phyloP scores from a whole-genome alignment of 164 flowering plant species.

The Umbellularia californica region DNA sequence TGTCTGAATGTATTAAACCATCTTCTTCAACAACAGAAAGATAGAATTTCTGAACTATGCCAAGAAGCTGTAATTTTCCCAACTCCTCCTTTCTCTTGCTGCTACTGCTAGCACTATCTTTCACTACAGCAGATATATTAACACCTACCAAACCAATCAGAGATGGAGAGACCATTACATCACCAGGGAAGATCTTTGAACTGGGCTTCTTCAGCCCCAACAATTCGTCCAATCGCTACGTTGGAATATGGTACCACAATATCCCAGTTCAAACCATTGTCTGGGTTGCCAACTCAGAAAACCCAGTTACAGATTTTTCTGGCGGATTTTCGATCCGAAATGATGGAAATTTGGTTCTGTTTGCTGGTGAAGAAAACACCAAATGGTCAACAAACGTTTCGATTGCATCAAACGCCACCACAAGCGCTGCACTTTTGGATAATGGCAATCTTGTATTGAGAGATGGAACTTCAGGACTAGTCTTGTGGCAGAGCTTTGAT shows the following conservation, averaged over 20 bases:
- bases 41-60: no score
- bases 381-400: constrained; percentile 4
- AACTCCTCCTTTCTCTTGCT: not conserved
- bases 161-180: constrained; percentile 1
- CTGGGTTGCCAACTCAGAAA: constrained; percentile 13
- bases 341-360: constrained; percentile 6
- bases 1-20: no score
- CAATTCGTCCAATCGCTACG: not conserved
- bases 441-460: constrained; percentile 29
- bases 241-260: constrained; percentile 11
- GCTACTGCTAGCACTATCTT: not conserved
- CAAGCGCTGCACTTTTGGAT: constrained; percentile 11
- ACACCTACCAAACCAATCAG: not conserved
- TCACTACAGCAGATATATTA: not conserved
- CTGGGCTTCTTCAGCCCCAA: constrained; percentile 16
- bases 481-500: constrained; percentile 12
- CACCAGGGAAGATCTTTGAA: constrained; percentile 4
- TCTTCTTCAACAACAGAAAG: no score
- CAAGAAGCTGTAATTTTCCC: not conserved
- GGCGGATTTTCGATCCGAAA: not conserved
- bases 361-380: not conserved
- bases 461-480: constrained; percentile 2
- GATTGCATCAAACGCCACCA: no score
- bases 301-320: constrained; percentile 1
- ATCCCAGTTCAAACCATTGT: not conserved